Conservation (phyloP, 768 basidiomycete genomes). For the Podaxis mareebaensis region DNA sequence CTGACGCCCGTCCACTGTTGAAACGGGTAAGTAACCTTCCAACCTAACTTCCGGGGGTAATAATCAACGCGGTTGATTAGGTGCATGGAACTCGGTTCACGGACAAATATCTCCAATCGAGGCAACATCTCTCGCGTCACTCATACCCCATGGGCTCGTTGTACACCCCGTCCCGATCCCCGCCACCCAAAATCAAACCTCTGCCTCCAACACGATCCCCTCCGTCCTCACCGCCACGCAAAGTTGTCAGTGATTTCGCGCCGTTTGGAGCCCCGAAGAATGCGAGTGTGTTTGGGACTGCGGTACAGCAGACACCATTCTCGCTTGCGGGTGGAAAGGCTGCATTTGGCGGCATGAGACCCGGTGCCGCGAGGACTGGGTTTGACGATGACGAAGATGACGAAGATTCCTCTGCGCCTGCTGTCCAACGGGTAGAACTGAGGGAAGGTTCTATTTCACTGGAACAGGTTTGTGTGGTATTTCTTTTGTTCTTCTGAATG, state of each 20-base stretch:
- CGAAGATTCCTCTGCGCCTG: constrained; percentile 48
- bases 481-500: neutral
- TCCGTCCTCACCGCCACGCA: constrained; percentile 74
- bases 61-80: constrained; percentile 38
- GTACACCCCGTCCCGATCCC: constrained; percentile 47
- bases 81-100: constrained; percentile 96
- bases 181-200: constrained; percentile 36
- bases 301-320: constrained; percentile 79
- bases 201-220: constrained; percentile 29
- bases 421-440: constrained; percentile 73
- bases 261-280: constrained; percentile 76
- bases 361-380: constrained; percentile 30
- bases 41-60: constrained; percentile 12
- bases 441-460: constrained; percentile 85
- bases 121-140: constrained; percentile 56
- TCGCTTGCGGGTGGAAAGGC: constrained; percentile 78
- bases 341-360: constrained; percentile 80
- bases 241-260: constrained; percentile 87
- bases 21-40: constrained; percentile 60
- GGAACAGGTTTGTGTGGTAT: constrained; percentile 70
- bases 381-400: constrained; percentile 75
- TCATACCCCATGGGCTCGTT: constrained; percentile 46
- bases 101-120: constrained; percentile 87
- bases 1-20: constrained; percentile 74
- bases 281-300: constrained; percentile 82